Evolutionary conservation across 805 yeast genomes (phyloP).

Genomic region (Lachancea waltii): DNA sequence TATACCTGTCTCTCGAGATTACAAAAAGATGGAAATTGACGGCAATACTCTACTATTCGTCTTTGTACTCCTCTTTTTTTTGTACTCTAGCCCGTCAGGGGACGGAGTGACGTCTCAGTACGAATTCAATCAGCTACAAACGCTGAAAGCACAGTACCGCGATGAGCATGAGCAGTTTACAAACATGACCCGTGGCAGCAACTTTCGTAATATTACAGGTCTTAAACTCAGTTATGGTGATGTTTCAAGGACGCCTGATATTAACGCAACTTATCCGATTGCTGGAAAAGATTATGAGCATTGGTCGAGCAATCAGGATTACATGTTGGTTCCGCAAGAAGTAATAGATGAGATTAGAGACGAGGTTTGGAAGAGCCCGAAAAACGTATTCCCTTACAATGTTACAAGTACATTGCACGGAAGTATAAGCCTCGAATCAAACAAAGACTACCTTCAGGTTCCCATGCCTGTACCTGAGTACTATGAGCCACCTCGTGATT

Average conservation of each 20-base stretch:
- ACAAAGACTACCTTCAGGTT: conserved; percentile 15
- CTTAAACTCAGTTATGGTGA: conserved; percentile 60
- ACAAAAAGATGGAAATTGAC: conserved; percentile 30
- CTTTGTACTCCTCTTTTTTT: conserved; percentile 26
- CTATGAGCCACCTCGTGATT: conserved; percentile 27
- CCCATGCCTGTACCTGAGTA: conserved; percentile 33
- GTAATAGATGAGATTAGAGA: conserved; percentile 42
- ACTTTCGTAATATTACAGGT: conserved; percentile 72
- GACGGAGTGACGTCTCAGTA: conserved; percentile 32
- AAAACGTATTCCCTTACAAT: conserved; percentile 35
- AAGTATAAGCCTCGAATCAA: conserved; percentile 27
- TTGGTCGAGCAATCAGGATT: conserved; percentile 45
- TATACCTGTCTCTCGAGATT: no score
- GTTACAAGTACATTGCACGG: conserved; percentile 46
- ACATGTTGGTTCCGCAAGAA: conserved; percentile 54
- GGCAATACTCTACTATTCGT: conserved; percentile 29
- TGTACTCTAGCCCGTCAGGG: conserved; percentile 30
- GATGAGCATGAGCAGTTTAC: conserved; percentile 33
- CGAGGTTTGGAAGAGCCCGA: conserved; percentile 45
- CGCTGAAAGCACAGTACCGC: conserved; percentile 34
- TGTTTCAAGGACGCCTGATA: conserved; percentile 38
- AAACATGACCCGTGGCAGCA: conserved; percentile 40
- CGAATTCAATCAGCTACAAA: conserved; percentile 36
- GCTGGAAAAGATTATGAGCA: conserved; percentile 38
- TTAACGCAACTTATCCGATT: conserved; percentile 52